Evolutionary conservation across 805 yeast species (phyloP), one percentile per base, ranked within the genome.

Genomic region (Clavispora asparagi): DNA sequence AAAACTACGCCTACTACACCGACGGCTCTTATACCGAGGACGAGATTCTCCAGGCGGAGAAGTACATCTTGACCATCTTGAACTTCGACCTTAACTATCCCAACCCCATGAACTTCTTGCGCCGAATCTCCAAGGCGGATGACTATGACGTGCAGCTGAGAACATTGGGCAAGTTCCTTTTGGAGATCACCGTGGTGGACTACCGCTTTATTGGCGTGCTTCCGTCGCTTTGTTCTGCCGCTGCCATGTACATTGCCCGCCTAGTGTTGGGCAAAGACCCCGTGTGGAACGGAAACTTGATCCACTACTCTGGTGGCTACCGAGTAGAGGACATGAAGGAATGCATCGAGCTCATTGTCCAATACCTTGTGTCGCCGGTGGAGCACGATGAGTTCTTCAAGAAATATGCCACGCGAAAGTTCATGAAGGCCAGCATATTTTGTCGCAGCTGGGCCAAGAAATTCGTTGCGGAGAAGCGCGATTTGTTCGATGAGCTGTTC

Each of bases 241-340:
- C 90, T 47, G 85, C 96, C 26, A 87, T 89, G 95, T 86, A 78
- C 64, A 74, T 88, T 42, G 82, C 96, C 7, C 76, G 96, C 57
- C 75, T 76, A 55, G 84, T 89, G 65, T 67, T 87, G 54, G 85
- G 84, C 17, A 82, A 67, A 73, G 66, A 58, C 54, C 81, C 66
- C 42, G 83, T 82, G 30, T 91, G 97, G 97, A 82, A 83, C 61
- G 85, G 86, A 8, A 91, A 90, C 65, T 72, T 92, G 54, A 82
- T 88, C 41, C 96, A 89, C 61, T 94, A 92, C 64, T 83, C 94
- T 19, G 97, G 97, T 30, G 97, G 95, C 10, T 87, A 87, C 64
- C 78, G 82, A 19, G 87, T 83, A 52, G 77, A 73, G 37, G 90
- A 86, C 56, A 65, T 94, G 64, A 74, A 76, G 52, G 87, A 87